These are phyloP conservation scores for Herpetomonas samuelpessoai DNA, from an alignment of 208 protist species.

Conservation along the genomic window DNA sequence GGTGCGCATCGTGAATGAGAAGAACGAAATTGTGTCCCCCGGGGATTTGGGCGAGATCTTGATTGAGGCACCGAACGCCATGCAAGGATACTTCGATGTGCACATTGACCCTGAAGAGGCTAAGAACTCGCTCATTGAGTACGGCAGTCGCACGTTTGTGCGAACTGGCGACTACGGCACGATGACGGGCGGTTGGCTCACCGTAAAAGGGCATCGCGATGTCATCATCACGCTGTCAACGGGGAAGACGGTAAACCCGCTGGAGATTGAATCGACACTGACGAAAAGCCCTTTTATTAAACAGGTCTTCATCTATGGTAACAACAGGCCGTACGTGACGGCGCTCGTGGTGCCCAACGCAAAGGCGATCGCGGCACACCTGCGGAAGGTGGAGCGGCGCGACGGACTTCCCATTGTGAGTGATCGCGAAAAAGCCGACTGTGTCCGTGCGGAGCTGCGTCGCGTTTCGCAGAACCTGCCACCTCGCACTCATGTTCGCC, in stretches of 20 bases:
- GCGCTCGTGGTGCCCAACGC: constrained; percentile 84
- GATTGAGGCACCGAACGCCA: constrained; percentile 82
- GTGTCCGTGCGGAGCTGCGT: constrained; percentile 79
- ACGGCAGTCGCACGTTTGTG: constrained; percentile 88
- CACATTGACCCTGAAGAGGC: constrained; percentile 87
- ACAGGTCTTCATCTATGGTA: constrained; percentile 79
- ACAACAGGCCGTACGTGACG: constrained; percentile 67
- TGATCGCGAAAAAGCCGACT: constrained; percentile 89
- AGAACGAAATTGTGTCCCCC: constrained; percentile 87
- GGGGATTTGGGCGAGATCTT: constrained; percentile 87
- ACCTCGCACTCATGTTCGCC: constrained; percentile 77
- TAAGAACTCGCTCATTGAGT: constrained; percentile 84
- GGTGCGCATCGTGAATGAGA: constrained; percentile 89
- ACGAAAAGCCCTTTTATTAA: constrained; percentile 87
- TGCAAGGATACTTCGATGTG: constrained; percentile 92
- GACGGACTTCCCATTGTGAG: constrained; percentile 88
- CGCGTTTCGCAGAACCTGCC: constrained; percentile 74
- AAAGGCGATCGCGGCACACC: constrained; percentile 79
- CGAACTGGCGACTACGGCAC: constrained; percentile 88
- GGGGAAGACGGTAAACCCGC: constrained; percentile 75
- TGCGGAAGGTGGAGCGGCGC: constrained; percentile 85
- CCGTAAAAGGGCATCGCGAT: constrained; percentile 82
- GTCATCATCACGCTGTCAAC: constrained; percentile 81
- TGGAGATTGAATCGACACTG: constrained; percentile 73
- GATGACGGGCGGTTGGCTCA: constrained; percentile 83